Evolutionary conservation across 305 asterid species (phyloP), one percentile per base, ranked within the genome.

Genomic region (Fraxinus paxiana): DNA sequence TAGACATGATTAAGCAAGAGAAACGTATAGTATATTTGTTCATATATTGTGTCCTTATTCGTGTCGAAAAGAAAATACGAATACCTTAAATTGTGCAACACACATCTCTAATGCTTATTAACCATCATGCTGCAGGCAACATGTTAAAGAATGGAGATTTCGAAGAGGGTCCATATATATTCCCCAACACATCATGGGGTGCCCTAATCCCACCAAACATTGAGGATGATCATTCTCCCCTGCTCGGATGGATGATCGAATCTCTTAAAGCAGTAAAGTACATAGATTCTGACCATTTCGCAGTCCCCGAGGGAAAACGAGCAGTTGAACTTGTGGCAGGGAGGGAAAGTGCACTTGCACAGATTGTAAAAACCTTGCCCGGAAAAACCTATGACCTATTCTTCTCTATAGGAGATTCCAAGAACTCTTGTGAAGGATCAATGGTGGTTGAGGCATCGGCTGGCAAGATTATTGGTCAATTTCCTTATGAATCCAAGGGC

Each of bases 361-460:
- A 85, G 76, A 9, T 70, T 15, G 88, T 87, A 24, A 73, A 37
- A 69, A 82, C 88, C 0, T 30, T 51, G 0, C 87, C 87, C 0
- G 93, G 87, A 0, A 90, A 83, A 80, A 81, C 82, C 4, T 92
- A 92, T 54, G 90, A 72, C 20, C 91, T 94, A 2, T 41, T 51
- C 5, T 94, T 95, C 84, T 72, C 85, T 0, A 74, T 93, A 0
- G 98, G 98, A 0, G 98, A 95, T 70, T 96, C 97, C 4, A 87
- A 88, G 17, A 84, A 95, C 59, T 73, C 86, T 0, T 92, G 98
- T 20, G 82, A 91, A 83, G 98, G 98, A 10, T 83, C 91, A 0
- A 95, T 95, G 98, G 79, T 88, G 78, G 89, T 95, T 2, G 97
- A 95, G 88, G 97, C 89, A 24, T 83, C 79, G 6, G 98, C 91